Percentiles rank a stretch among this genome's conserved stretches.
Evolutionary conservation across 202 grass and related monocot genomes (phyloP).

Genomic region (Schoenoplectus triqueter): DNA sequence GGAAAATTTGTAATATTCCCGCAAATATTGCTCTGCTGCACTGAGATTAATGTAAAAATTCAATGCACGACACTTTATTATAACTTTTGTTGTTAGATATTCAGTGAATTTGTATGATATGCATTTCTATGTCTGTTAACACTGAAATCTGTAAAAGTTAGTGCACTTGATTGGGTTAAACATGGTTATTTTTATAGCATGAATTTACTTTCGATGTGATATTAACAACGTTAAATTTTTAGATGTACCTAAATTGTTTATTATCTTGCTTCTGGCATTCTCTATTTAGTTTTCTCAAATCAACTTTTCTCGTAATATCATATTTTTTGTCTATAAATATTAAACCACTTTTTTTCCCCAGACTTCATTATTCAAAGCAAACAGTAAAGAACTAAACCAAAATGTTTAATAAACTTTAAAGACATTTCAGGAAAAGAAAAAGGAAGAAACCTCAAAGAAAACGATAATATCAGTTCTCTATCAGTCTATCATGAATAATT

Average conservation of each 20-base stretch:
- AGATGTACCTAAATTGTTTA: not conserved
- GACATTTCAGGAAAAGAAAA: not conserved
- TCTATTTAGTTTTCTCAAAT: slow-evolving; percentile 24
- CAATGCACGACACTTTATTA: not conserved
- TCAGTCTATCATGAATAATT: not conserved
- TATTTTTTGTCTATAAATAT: slow-evolving; percentile 6
- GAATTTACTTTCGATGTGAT: not conserved
- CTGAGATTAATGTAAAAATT: not conserved
- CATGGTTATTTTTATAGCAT: not conserved
- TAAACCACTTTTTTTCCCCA: not conserved
- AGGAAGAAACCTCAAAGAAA: not conserved
- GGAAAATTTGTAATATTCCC: not conserved
- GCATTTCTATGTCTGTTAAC: not conserved
- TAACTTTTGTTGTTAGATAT: not conserved
- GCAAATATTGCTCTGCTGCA: not conserved
- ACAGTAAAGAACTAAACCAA: not conserved
- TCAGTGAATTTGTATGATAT: not conserved
- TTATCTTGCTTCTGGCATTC: not conserved
- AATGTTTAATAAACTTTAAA: slow-evolving; percentile 10
- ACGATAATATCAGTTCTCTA: not conserved
- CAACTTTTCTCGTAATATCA: not conserved
- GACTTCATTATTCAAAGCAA: not conserved
- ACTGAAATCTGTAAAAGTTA: not conserved
- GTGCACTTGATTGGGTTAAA: slow-evolving; percentile 12
- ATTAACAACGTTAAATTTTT: not conserved